These are phyloP conservation scores for Coniochaeta ligniaria DNA, from an alignment of 2,329 filamentous ascomycete species.

Conservation along the genomic window DNA sequence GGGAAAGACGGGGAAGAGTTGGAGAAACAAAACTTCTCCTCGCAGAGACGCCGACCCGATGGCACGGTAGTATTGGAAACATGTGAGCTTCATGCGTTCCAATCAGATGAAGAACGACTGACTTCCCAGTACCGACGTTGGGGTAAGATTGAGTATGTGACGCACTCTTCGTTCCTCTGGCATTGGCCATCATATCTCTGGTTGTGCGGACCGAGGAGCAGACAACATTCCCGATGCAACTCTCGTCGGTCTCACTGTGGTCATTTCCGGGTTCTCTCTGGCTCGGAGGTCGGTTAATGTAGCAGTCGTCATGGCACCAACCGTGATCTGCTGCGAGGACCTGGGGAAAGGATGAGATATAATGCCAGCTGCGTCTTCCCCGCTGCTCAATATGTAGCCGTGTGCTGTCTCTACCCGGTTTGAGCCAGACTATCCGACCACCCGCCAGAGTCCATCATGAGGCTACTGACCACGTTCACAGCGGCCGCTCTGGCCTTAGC, in stretches of 20 bases:
- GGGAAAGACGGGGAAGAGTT: neutral
- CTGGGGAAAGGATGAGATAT: neutral
- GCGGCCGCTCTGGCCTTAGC: constrained; percentile 8
- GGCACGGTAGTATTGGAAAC: neutral
- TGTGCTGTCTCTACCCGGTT: neutral
- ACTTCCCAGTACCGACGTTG: neutral
- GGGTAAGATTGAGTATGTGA: neutral
- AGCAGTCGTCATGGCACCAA: neutral
- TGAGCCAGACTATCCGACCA: neutral
- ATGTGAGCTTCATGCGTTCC: neutral
- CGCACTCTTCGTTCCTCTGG: neutral
- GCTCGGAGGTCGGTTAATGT: neutral
- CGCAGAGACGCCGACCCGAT: neutral
- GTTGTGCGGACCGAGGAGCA: neutral
- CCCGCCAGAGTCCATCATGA: neutral
- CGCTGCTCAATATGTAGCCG: neutral
- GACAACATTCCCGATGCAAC: neutral
- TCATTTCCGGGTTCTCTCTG: neutral
- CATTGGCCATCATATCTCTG: neutral
- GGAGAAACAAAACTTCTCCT: neutral
- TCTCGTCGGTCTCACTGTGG: neutral
- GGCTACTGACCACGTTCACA: neutral
- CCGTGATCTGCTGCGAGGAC: neutral
- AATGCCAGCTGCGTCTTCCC: neutral
- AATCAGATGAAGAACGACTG: neutral